phyloP scores from a whole-genome alignment of 495 filamentous ascomycete genomes.

The Penicillium tannophilum region DNA sequence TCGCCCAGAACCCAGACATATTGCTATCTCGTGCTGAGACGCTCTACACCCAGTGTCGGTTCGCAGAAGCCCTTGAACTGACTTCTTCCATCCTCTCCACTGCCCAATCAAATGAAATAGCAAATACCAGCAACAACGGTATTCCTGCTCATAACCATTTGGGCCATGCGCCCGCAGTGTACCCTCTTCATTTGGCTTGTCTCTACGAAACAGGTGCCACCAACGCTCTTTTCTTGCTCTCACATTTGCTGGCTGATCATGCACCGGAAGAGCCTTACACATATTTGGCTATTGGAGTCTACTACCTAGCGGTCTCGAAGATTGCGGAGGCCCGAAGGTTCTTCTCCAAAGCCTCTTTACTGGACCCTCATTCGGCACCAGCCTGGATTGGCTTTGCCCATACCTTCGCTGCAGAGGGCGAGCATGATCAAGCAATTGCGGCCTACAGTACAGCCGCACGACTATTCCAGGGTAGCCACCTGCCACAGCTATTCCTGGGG shows the following conservation, averaged over 20 bases:
- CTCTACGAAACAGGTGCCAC: slow-evolving; percentile 84
- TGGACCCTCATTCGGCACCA: slow-evolving; percentile 96
- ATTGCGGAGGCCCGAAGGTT: slow-evolving; percentile 92
- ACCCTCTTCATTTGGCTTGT: slow-evolving; percentile 90
- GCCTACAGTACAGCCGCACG: slow-evolving; percentile 96
- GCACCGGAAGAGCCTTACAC: slow-evolving; percentile 88
- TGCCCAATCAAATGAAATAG: slow-evolving; percentile 36
- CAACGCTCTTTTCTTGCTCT: slow-evolving; percentile 86
- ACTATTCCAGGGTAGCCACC: slow-evolving; percentile 94
- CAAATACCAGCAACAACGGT: slow-evolving; percentile 20
- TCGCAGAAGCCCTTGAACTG: slow-evolving; percentile 79
- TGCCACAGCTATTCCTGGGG: slow-evolving; percentile 93
- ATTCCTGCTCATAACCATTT: slow-evolving; percentile 55
- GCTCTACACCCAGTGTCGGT: slow-evolving; percentile 92
- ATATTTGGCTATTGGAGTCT: slow-evolving; percentile 92
- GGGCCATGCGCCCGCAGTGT: slow-evolving; percentile 84
- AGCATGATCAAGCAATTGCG: slow-evolving; percentile 97
- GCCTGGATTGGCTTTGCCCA: slow-evolving; percentile 99
- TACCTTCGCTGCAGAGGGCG: slow-evolving; percentile 99
- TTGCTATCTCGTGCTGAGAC: slow-evolving; percentile 90
- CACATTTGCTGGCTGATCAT: slow-evolving; percentile 92
- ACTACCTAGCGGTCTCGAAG: slow-evolving; percentile 87
- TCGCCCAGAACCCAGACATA: slow-evolving; percentile 85
- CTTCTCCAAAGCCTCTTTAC: slow-evolving; percentile 95
- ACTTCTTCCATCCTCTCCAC: slow-evolving; percentile 78